Conservation (phyloP, 140 eudicot species). For the Senecio squalidus region DNA sequence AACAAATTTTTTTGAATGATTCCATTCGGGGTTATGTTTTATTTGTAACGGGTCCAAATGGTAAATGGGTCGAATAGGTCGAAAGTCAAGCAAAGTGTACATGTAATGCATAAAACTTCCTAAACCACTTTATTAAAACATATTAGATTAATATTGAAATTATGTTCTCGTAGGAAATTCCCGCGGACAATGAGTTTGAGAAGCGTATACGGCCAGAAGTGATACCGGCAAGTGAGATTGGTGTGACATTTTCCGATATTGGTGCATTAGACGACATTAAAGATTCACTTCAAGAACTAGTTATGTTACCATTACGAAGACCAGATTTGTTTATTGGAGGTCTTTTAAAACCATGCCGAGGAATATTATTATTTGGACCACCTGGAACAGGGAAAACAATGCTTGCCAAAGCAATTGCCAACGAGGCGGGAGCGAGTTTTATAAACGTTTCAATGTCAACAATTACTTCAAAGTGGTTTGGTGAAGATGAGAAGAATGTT, state of each 20-base stretch:
- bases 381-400: slow-evolving; percentile 98
- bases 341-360: slow-evolving; percentile 83
- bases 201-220: slow-evolving; percentile 90
- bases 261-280: slow-evolving; percentile 86
- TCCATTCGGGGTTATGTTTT: too few relatives aligned
- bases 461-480: slow-evolving; percentile 93
- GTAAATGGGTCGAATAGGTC: not conserved
- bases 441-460: slow-evolving; percentile 94
- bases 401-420: slow-evolving; percentile 96
- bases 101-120: too few relatives aligned
- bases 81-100: not conserved
- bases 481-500: slow-evolving; percentile 96
- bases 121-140: not conserved
- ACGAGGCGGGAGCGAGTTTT: slow-evolving; percentile 96
- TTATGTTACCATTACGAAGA: slow-evolving; percentile 78
- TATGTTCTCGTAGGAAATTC: slow-evolving; percentile 41
- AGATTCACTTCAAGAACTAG: slow-evolving; percentile 87
- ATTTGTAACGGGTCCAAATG: not conserved
- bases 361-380: slow-evolving; percentile 85
- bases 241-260: slow-evolving; percentile 72
- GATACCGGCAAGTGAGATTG: slow-evolving; percentile 81
- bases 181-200: slow-evolving; percentile 92
- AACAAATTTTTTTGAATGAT: too few relatives aligned
- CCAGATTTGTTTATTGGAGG: slow-evolving; percentile 91
- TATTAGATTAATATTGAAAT: not conserved